These are phyloP conservation scores for Xylariaceae sp. DNA, from an alignment of 2,329 filamentous ascomycete genomes.

Conservation along the genomic window DNA sequence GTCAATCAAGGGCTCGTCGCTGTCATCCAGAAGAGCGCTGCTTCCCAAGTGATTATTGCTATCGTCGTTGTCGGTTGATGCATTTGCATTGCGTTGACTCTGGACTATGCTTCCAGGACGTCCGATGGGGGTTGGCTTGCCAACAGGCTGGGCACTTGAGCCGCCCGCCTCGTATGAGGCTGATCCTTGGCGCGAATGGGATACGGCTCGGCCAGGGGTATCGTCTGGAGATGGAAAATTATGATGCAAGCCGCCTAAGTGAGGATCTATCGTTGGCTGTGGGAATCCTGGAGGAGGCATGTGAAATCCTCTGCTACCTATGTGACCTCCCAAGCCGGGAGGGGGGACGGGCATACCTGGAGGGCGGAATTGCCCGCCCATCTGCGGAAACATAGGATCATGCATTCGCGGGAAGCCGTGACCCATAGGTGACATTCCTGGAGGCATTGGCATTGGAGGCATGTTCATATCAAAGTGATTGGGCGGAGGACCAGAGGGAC, in stretches of 20 bases:
- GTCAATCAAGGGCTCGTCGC: slow-evolving; percentile 50
- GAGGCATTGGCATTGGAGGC: slow-evolving; percentile 54
- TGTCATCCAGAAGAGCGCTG: slow-evolving; percentile 79
- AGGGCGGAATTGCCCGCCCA: slow-evolving; percentile 40
- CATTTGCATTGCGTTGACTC: slow-evolving; percentile 39
- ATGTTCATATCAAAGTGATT: slow-evolving; percentile 41
- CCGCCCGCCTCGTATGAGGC: slow-evolving; percentile 46
- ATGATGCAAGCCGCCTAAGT: slow-evolving; percentile 36
- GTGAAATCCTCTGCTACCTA: slow-evolving; percentile 41
- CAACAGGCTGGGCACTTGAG: slow-evolving; percentile 62
- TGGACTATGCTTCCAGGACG: slow-evolving; percentile 71
- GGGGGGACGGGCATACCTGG: slow-evolving; percentile 47
- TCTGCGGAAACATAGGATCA: slow-evolving; percentile 43
- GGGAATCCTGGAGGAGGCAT: slow-evolving; percentile 52
- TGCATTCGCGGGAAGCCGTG: slow-evolving; percentile 41
- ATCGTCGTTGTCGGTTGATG: slow-evolving; percentile 61
- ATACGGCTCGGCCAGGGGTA: slow-evolving; percentile 37
- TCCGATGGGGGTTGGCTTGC: slow-evolving; percentile 81
- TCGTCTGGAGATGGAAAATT: slow-evolving; percentile 32
- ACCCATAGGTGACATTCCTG: slow-evolving; percentile 54
- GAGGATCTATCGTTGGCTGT: slow-evolving; percentile 36
- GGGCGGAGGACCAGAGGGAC: slow-evolving; percentile 49
- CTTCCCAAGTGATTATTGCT: slow-evolving; percentile 80
- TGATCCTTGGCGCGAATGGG: slow-evolving; percentile 75
- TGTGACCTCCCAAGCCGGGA: slow-evolving; percentile 46